These are phyloP conservation scores for Neostapfia colusana DNA, from an alignment of 176 grass and related monocot genomes.

Conservation along the genomic window DNA sequence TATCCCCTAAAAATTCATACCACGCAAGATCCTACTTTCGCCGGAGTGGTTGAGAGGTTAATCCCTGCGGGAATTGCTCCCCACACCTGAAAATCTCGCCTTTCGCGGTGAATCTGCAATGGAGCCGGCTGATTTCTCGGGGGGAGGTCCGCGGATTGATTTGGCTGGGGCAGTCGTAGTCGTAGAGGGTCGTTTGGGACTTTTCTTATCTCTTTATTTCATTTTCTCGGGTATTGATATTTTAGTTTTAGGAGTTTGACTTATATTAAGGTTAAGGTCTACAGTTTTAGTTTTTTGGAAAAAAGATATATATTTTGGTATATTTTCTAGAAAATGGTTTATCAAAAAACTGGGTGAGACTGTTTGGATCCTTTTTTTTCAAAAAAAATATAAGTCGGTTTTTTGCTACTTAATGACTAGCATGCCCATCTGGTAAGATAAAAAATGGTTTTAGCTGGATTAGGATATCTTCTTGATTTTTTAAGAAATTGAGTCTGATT, in stretches of 20 bases:
- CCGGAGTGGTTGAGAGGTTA: background rate
- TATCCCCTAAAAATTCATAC: background rate
- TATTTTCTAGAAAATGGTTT: too few relatives aligned
- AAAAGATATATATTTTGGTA: too few relatives aligned
- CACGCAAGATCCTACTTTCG: background rate
- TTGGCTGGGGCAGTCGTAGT: background rate
- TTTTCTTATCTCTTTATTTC: background rate
- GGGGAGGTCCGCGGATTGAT: constrained; percentile 1
- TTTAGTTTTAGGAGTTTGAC: background rate
- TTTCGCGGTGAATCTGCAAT: constrained; percentile 17
- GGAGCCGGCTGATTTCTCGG: constrained; percentile 17
- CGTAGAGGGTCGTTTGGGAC: background rate
- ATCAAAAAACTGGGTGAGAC: too few relatives aligned
- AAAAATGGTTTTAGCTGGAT: too few relatives aligned
- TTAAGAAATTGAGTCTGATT: too few relatives aligned
- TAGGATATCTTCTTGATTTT: too few relatives aligned
- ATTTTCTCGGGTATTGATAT: background rate
- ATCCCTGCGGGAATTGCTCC: background rate
- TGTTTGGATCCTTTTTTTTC: too few relatives aligned
- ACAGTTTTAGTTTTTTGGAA: too few relatives aligned
- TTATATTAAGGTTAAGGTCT: background rate
- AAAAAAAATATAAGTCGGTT: too few relatives aligned
- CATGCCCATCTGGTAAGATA: too few relatives aligned
- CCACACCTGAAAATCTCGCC: background rate
- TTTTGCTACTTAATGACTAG: too few relatives aligned